Conservation (phyloP, 208 protist genomes). For the Trypanosoma boissoni region DNA sequence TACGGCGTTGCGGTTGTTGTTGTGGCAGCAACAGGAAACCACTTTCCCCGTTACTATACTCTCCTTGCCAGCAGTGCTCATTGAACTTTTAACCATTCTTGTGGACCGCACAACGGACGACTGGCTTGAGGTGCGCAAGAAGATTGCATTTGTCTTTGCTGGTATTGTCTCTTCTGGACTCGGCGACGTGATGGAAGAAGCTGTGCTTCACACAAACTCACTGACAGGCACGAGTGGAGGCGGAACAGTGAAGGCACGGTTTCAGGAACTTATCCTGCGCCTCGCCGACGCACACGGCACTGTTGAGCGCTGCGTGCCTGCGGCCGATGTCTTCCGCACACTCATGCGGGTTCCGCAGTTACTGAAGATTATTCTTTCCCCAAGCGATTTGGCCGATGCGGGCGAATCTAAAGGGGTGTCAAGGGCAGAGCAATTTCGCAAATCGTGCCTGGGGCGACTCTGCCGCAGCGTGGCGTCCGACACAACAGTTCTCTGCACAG, state of each 20-base stretch:
- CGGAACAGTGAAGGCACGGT: too few relatives aligned
- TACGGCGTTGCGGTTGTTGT: conserved; percentile 1
- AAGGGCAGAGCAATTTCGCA: conserved; percentile 10
- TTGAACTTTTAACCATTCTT: conserved; percentile 16
- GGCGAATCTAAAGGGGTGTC: not conserved
- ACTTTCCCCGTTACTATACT: conserved; percentile 1
- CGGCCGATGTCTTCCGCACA: conserved; percentile 28
- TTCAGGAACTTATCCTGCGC: too few relatives aligned
- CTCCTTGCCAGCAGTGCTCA: conserved; percentile 16
- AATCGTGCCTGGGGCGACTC: conserved; percentile 27
- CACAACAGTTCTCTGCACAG: conserved; percentile 37
- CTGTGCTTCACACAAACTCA: conserved; percentile 28
- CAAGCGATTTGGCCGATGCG: not conserved
- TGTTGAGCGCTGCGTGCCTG: conserved; percentile 32
- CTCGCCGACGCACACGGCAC: conserved; percentile 31
- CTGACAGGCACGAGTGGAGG: conserved; percentile 17
- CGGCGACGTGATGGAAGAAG: conserved; percentile 35
- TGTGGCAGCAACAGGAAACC: conserved; percentile 5
- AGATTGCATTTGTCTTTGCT: conserved; percentile 39
- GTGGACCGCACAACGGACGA: conserved; percentile 21
- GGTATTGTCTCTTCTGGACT: conserved; percentile 24
- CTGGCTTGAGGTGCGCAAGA: conserved; percentile 32
- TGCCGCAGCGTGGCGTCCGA: conserved; percentile 18
- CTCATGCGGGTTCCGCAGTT: conserved; percentile 21
- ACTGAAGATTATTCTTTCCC: conserved; percentile 23